Percentiles rank a stretch among this genome's conserved stretches.
phyloP scores from a whole-genome alignment of 805 yeast genomes.

The Pichia ethanolica region DNA sequence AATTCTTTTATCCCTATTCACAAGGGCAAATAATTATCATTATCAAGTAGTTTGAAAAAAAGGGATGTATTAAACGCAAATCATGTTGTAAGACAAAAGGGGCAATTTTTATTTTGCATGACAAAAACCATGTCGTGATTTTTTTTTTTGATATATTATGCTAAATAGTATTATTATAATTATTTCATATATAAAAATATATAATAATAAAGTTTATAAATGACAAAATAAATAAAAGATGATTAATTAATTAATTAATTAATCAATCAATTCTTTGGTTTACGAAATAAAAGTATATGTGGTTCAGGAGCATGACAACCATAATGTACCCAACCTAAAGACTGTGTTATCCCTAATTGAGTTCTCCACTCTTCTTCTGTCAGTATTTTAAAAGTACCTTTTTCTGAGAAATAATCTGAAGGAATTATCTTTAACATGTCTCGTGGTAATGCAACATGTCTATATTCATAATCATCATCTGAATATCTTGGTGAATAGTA shows the following conservation, averaged over 20 bases:
- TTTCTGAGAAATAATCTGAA: conserved; percentile 86
- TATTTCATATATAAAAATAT: background rate
- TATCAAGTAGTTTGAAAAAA: too few species aligned
- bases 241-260: background rate
- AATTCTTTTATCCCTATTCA: too few species aligned
- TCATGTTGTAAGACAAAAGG: too few species aligned
- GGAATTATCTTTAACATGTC: conserved; percentile 93
- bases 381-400: conserved; percentile 86
- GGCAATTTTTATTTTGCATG: background rate
- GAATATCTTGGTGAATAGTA: conserved; percentile 92
- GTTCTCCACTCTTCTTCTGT: conserved; percentile 94
- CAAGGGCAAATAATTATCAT: too few species aligned
- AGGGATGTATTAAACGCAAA: too few species aligned
- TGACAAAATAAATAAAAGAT: too few species aligned
- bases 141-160: too few species aligned
- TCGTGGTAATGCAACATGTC: conserved; percentile 96
- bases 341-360: conserved; percentile 94
- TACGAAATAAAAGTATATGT: conserved; percentile 81
- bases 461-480: conserved; percentile 86
- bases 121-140: background rate
- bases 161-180: background rate
- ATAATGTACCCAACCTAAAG: conserved; percentile 96
- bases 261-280: conserved; percentile 34
- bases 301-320: conserved; percentile 99
- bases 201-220: too few species aligned